Percentiles rank a stretch among this genome's conserved stretches.
phyloP scores from a whole-genome alignment of 1,284 basidiomycete genomes.

The Ganoderma lucidum region DNA sequence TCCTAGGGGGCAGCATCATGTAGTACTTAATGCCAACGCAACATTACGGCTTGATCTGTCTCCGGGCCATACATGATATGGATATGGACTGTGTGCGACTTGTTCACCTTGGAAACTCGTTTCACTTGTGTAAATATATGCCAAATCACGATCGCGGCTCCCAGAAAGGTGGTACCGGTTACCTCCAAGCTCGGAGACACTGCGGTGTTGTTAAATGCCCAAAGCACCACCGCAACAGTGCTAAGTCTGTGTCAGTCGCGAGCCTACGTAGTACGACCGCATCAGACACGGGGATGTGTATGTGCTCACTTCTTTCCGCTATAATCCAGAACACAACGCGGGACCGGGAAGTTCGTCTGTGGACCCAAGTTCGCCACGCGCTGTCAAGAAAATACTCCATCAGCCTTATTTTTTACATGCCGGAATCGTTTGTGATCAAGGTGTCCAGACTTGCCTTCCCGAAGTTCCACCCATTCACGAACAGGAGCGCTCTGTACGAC shows the following conservation, averaged over 20 bases:
- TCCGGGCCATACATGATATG: too few species aligned
- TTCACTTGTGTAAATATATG: too few species aligned
- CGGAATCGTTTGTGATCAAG: too few species aligned
- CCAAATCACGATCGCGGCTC: background rate
- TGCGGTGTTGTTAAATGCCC: constrained; percentile 63
- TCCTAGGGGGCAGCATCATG: too few species aligned
- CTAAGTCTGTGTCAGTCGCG: constrained; percentile 44
- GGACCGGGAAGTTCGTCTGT: constrained; percentile 81
- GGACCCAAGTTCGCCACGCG: constrained; percentile 51
- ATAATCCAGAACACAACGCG: constrained; percentile 77
- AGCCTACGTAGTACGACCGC: background rate
- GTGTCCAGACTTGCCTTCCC: constrained; percentile 65
- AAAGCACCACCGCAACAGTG: constrained; percentile 75
- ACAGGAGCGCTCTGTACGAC: constrained; percentile 76
- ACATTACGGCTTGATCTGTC: too few species aligned
- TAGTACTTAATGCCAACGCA: too few species aligned
- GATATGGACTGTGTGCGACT: too few species aligned
- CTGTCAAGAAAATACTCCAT: background rate
- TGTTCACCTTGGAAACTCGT: too few species aligned
- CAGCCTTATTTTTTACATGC: too few species aligned
- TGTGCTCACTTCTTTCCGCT: constrained; percentile 69
- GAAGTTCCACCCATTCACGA: constrained; percentile 90
- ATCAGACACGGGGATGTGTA: background rate
- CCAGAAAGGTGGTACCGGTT: constrained; percentile 55
- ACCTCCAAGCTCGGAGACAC: constrained; percentile 63